Percentiles rank a stretch among this genome's conserved stretches.
phyloP scores from a whole-genome alignment of 768 basidiomycete species.

The Guyanaporus albipodus region DNA sequence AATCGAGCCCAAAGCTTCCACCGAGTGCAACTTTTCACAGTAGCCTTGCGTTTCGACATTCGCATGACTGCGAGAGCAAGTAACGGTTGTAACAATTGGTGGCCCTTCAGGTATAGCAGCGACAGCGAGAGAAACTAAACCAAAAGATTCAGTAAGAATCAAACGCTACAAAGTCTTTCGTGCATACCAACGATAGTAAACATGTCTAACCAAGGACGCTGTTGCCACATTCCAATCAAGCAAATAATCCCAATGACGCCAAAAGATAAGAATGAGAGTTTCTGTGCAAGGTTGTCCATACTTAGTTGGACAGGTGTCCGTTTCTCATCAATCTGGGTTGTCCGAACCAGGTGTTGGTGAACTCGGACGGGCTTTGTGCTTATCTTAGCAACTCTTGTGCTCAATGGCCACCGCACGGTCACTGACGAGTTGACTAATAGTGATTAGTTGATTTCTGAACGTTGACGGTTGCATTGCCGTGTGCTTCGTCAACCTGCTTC shows the following conservation, averaged over 20 bases:
- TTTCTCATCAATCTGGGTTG: constrained; percentile 74
- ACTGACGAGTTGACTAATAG: no score
- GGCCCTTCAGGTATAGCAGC: constrained; percentile 97
- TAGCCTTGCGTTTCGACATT: constrained; percentile 93
- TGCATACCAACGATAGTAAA: constrained; percentile 93
- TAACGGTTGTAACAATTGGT: constrained; percentile 96
- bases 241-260: constrained; percentile 94
- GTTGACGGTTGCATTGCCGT: constrained; percentile 95
- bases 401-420: no score
- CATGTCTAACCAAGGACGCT: constrained; percentile 93
- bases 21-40: constrained; percentile 94
- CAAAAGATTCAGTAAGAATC: constrained; percentile 12
- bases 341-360: no score
- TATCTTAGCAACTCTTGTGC: no score
- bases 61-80: constrained; percentile 87
- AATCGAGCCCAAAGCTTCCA: constrained; percentile 90
- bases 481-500: constrained; percentile 92
- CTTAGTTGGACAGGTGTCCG: constrained; percentile 87
- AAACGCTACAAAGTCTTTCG: not conserved
- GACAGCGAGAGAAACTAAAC: constrained; percentile 92
- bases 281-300: constrained; percentile 97
- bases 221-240: constrained; percentile 82
- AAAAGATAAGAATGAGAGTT: constrained; percentile 86
- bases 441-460: constrained; percentile 81
- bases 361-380: no score